Evolutionary conservation across 768 basidiomycete species (phyloP).

Genomic region (Phallus indusiatus): DNA sequence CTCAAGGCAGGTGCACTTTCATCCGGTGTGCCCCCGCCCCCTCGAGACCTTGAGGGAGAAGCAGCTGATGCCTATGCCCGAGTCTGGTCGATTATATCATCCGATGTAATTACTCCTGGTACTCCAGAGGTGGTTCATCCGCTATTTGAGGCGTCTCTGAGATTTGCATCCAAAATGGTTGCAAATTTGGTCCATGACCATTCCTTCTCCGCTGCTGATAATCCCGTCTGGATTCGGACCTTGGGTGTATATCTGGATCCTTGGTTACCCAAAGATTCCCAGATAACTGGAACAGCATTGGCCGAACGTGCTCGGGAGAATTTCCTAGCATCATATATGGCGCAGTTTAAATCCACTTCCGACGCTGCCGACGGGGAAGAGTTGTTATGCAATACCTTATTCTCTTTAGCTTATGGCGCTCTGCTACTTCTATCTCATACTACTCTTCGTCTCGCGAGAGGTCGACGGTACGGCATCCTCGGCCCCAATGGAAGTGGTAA

Average conservation of each 20-base stretch:
- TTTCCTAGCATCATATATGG: constrained; percentile 51
- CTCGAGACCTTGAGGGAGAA: constrained; percentile 62
- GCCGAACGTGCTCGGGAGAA: constrained; percentile 58
- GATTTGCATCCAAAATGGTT: constrained; percentile 65
- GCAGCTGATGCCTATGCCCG: constrained; percentile 43
- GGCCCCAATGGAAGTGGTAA: constrained; percentile 97
- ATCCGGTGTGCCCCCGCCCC: constrained; percentile 53
- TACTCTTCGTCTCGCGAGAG: constrained; percentile 77
- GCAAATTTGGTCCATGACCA: constrained; percentile 60
- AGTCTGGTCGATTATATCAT: constrained; percentile 52
- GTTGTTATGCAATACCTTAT: constrained; percentile 83
- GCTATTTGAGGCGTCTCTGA: constrained; percentile 48
- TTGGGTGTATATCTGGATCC: constrained; percentile 60
- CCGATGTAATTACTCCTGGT: constrained; percentile 29
- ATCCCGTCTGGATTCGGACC: constrained; percentile 55
- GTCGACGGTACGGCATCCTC: constrained; percentile 89
- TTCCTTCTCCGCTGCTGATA: constrained; percentile 44
- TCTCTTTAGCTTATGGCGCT: constrained; percentile 94
- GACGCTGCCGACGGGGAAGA: constrained; percentile 63
- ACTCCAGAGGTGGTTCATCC: constrained; percentile 43
- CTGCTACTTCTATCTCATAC: constrained; percentile 92
- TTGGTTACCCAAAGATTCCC: constrained; percentile 47
- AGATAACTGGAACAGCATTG: constrained; percentile 35
- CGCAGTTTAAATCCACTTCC: constrained; percentile 37
- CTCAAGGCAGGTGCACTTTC: constrained; percentile 78